These are phyloP conservation scores for Nigrograna mackinnonii DNA, from an alignment of 2,329 filamentous ascomycete species.

Conservation along the genomic window DNA sequence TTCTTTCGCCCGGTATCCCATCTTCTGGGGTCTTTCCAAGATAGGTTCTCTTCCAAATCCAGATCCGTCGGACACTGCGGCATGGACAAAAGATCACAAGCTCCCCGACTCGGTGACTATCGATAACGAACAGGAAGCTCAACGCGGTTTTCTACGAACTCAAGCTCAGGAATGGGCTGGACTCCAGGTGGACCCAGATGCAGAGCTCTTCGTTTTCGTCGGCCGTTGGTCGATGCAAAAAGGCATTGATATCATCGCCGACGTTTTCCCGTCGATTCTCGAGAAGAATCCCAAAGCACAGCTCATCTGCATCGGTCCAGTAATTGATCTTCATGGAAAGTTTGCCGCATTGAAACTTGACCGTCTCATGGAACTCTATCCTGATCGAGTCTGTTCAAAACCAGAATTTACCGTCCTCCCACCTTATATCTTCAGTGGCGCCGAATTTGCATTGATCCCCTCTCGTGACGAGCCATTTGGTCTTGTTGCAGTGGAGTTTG, in stretches of 20 bases:
- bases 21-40: slow-evolving; percentile 68
- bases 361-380: slow-evolving; percentile 67
- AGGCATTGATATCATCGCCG: slow-evolving; percentile 69
- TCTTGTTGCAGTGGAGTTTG: slow-evolving; percentile 70
- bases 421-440: slow-evolving; percentile 69
- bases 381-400: slow-evolving; percentile 68
- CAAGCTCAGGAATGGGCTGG: slow-evolving; percentile 72
- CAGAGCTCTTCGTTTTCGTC: slow-evolving; percentile 70
- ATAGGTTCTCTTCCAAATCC: slow-evolving; percentile 66
- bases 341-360: slow-evolving; percentile 69
- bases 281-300: slow-evolving; percentile 64
- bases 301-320: slow-evolving; percentile 65
- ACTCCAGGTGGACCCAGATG: slow-evolving; percentile 60
- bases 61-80: slow-evolving; percentile 66
- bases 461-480: slow-evolving; percentile 72
- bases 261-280: slow-evolving; percentile 66
- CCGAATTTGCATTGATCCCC: slow-evolving; percentile 70
- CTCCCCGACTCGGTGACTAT: slow-evolving; percentile 55
- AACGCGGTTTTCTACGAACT: slow-evolving; percentile 56
- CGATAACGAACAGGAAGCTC: slow-evolving; percentile 59
- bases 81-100: slow-evolving; percentile 60
- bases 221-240: slow-evolving; percentile 73
- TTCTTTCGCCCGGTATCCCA: slow-evolving; percentile 68
- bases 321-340: slow-evolving; percentile 70
- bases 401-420: slow-evolving; percentile 69